These are phyloP conservation scores for Yamadazyma diddensiae DNA, from an alignment of 1,139 yeast species.

Conservation along the genomic window DNA sequence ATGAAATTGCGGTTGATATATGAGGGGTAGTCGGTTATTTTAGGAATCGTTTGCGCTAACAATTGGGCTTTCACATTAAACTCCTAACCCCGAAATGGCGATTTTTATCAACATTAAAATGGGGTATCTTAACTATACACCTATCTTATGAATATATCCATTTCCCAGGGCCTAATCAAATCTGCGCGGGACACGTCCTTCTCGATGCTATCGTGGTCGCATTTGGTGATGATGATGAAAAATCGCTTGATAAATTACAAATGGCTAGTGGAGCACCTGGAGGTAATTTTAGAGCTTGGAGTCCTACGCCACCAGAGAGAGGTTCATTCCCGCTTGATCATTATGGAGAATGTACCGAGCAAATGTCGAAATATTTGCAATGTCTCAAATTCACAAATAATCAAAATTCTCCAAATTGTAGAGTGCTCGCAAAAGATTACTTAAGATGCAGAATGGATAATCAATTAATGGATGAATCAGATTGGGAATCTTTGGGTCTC, in stretches of 20 bases:
- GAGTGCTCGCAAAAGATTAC: conserved; percentile 77
- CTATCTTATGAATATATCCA: too few species aligned
- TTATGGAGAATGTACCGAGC: conserved; percentile 74
- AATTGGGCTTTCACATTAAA: too few species aligned
- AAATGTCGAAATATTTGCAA: conserved; percentile 71
- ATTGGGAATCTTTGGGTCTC: conserved; percentile 81
- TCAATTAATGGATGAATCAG: conserved; percentile 78
- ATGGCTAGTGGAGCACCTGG: conserved; percentile 38
- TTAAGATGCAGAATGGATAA: conserved; percentile 88
- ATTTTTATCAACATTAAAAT: too few species aligned
- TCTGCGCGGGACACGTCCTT: too few species aligned
- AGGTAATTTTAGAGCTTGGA: conserved; percentile 46
- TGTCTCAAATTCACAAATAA: conserved; percentile 80
- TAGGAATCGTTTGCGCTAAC: conserved; percentile 5
- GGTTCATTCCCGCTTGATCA: conserved; percentile 97
- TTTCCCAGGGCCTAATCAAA: too few species aligned
- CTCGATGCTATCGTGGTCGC: too few species aligned
- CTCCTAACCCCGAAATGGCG: too few species aligned
- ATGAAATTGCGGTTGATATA: conserved; percentile 3
- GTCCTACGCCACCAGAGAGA: conserved; percentile 93
- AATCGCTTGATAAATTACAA: not conserved
- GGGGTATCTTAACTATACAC: too few species aligned
- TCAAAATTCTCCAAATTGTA: conserved; percentile 85
- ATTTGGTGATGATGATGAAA: too few species aligned
- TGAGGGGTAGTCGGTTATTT: conserved; percentile 10